Evolutionary conservation across 2,329 filamentous ascomycete genomes (phyloP).

Genomic region (Cordyceps militaris): DNA sequence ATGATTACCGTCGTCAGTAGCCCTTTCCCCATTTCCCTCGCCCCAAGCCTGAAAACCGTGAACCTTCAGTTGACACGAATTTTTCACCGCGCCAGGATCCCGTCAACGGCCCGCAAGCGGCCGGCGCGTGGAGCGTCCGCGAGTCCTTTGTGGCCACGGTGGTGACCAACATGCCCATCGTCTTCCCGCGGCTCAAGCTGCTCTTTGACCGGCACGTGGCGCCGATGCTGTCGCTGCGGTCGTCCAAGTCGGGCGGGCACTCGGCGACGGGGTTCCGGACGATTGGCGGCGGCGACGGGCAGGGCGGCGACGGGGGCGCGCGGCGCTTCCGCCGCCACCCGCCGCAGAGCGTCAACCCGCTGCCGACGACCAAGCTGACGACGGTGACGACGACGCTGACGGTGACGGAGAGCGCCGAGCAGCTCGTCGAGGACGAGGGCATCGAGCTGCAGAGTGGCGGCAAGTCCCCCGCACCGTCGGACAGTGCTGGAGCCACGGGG

Average conservation of each 20-base stretch:
- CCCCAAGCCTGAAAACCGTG: constrained; percentile 35
- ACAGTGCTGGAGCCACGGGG: not conserved
- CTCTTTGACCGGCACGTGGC: constrained; percentile 21
- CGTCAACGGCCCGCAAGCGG: constrained; percentile 12
- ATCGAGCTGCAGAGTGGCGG: constrained; percentile 5
- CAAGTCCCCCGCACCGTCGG: not conserved
- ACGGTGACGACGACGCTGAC: not conserved
- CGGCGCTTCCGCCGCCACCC: not conserved
- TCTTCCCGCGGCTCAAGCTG: constrained; percentile 22
- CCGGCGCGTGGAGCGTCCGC: constrained; percentile 14
- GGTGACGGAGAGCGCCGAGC: constrained; percentile 7
- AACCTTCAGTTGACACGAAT: not conserved
- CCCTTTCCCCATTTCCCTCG: constrained; percentile 24
- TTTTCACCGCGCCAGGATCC: constrained; percentile 8
- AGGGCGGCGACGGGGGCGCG: not conserved
- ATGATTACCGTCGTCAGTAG: constrained; percentile 34
- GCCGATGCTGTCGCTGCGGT: constrained; percentile 16
- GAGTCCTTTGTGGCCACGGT: constrained; percentile 32
- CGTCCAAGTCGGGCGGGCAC: constrained; percentile 12
- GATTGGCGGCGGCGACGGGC: constrained; percentile 8
- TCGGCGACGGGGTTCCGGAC: constrained; percentile 10
- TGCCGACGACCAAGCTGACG: constrained; percentile 10
- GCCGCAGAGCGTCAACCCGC: constrained; percentile 2
- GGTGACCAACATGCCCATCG: constrained; percentile 31
- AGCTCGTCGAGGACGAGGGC: not conserved